A percentile compares a stretch with the other conserved stretches of the same genome.
Evolutionary conservation across 352 stramenopile genomes (phyloP).

Genomic region (Peronospora farinosa): DNA sequence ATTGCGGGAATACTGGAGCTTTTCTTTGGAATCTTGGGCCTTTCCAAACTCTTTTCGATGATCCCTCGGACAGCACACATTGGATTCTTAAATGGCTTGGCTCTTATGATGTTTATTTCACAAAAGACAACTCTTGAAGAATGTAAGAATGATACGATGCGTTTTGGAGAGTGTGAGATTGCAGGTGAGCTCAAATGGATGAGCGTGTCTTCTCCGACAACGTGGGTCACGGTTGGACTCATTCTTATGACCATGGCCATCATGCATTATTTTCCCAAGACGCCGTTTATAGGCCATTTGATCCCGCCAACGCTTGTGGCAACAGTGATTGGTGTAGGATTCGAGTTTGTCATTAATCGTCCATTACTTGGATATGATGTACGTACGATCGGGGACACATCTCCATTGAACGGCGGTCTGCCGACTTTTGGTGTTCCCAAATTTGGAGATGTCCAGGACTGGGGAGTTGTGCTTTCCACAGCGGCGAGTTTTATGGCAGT

Average conservation of each 20-base stretch:
- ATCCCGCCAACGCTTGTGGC: slow-evolving; percentile 80
- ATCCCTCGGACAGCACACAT: slow-evolving; percentile 93
- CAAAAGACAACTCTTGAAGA: slow-evolving; percentile 90
- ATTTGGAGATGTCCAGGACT: slow-evolving; percentile 47
- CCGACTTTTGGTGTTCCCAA: slow-evolving; percentile 47
- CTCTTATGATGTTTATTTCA: slow-evolving; percentile 91
- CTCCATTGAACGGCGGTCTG: slow-evolving; percentile 41
- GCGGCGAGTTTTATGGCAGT: slow-evolving; percentile 88
- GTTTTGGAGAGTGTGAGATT: slow-evolving; percentile 75
- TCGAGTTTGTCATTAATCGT: slow-evolving; percentile 86
- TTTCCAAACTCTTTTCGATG: slow-evolving; percentile 89
- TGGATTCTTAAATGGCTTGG: slow-evolving; percentile 93
- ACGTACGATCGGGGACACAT: slow-evolving; percentile 74
- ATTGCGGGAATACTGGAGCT: slow-evolving; percentile 85
- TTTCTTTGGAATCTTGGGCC: slow-evolving; percentile 62
- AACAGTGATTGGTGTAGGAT: slow-evolving; percentile 61
- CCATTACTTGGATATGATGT: slow-evolving; percentile 65
- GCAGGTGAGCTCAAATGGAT: slow-evolving; percentile 71
- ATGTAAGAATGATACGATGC: slow-evolving; percentile 44
- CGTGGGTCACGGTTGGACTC: slow-evolving; percentile 65
- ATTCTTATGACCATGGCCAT: slow-evolving; percentile 78
- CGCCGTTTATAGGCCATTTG: slow-evolving; percentile 50
- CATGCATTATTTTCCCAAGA: slow-evolving; percentile 77
- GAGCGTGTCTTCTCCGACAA: slow-evolving; percentile 39
- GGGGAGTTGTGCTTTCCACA: slow-evolving; percentile 74